Evolutionary conservation across 768 basidiomycete genomes (phyloP).

Genomic region (Tephrocybe sp.): DNA sequence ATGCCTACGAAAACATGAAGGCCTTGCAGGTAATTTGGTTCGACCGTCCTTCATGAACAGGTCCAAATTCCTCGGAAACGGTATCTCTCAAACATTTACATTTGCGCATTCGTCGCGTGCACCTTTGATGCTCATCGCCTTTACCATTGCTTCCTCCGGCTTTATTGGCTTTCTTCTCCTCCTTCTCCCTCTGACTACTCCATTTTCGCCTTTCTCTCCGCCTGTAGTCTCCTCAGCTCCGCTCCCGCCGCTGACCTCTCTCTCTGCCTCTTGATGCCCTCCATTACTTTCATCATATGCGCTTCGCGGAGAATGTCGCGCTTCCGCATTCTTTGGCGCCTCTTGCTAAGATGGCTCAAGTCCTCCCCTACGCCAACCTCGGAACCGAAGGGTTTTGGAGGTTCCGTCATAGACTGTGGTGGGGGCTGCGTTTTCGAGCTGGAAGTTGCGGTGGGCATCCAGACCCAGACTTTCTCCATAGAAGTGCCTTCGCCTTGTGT

Average conservation of each 20-base stretch:
- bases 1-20: not conserved
- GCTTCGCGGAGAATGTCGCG: constrained; percentile 46
- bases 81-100: too few species aligned
- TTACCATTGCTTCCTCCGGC: too few species aligned
- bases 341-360: constrained; percentile 55
- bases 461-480: constrained; percentile 39
- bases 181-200: not conserved
- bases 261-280: constrained; percentile 20
- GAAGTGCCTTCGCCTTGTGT: constrained; percentile 14
- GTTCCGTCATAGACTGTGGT: not conserved
- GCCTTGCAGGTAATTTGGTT: too few species aligned
- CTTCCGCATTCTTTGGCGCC: constrained; percentile 46
- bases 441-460: constrained; percentile 27
- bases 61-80: too few species aligned
- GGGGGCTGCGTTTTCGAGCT: constrained; percentile 8
- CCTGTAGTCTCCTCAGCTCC: not conserved
- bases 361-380: constrained; percentile 52
- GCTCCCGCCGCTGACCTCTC: not conserved
- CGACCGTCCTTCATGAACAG: not conserved
- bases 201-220: not conserved
- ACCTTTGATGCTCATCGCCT: too few species aligned
- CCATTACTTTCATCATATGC: constrained; percentile 31
- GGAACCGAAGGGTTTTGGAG: constrained; percentile 25
- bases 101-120: too few species aligned
- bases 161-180: too few species aligned